These are phyloP conservation scores for Penicillium sp. DNA, from an alignment of 2,329 filamentous ascomycete species.

Conservation along the genomic window DNA sequence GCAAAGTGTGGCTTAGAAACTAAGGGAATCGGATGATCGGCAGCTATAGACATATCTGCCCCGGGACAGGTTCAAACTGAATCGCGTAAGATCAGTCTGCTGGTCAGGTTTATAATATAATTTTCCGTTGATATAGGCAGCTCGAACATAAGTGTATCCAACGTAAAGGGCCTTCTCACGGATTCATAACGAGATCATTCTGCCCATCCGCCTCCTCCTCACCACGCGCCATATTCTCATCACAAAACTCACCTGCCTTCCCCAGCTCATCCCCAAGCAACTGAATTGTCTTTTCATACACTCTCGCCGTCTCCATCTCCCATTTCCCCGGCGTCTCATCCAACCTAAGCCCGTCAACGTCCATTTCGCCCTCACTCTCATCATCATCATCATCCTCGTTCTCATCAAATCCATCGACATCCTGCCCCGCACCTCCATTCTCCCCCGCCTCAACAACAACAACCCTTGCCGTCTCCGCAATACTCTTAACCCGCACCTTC, in stretches of 20 bases:
- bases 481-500: constrained; percentile 82
- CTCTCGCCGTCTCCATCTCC: constrained; percentile 72
- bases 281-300: constrained; percentile 81
- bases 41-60: no score
- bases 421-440: constrained; percentile 47
- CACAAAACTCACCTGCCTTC: constrained; percentile 33
- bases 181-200: neutral
- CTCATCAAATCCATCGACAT: constrained; percentile 45
- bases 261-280: constrained; percentile 72
- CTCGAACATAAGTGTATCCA: neutral
- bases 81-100: neutral
- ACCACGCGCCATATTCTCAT: constrained; percentile 25
- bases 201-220: constrained; percentile 6
- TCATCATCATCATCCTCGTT: constrained; percentile 48
- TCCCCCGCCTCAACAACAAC: constrained; percentile 69
- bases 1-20: neutral
- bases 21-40: neutral
- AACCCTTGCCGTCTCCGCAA: constrained; percentile 77
- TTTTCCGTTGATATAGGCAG: no score
- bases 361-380: constrained; percentile 47
- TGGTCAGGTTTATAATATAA: neutral
- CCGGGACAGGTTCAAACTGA: neutral
- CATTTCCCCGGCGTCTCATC: constrained; percentile 42
- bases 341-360: constrained; percentile 45
- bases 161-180: neutral